A percentile compares a stretch with the other conserved stretches of the same genome.
These are phyloP conservation scores for Circinella minor DNA, from an alignment of 371 early-diverging fungal genomes.

Conservation along the genomic window DNA sequence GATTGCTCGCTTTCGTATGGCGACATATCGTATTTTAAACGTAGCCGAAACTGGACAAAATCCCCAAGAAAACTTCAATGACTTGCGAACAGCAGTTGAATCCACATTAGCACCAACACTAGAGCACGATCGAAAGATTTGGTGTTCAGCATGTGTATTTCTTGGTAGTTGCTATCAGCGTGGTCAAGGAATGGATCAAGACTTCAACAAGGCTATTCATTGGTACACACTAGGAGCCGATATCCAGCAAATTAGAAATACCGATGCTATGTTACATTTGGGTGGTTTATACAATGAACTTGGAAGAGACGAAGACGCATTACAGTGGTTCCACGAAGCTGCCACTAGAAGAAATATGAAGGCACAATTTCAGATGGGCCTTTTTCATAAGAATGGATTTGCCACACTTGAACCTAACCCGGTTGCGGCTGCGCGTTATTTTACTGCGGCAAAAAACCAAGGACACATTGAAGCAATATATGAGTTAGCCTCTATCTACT, in stretches of 20 bases:
- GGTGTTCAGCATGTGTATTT: constrained; percentile 7
- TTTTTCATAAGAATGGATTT: constrained; percentile 34
- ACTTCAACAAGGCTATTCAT: constrained; percentile 8
- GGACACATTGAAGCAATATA: constrained; percentile 36
- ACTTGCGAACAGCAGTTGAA: constrained; percentile 6
- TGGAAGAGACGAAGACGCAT: constrained; percentile 4
- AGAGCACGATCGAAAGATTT: not conserved
- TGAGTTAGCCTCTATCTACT: constrained; percentile 31
- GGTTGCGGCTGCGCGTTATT: constrained; percentile 32
- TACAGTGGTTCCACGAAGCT: constrained; percentile 20
- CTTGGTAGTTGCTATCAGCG: constrained; percentile 27
- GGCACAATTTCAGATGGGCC: constrained; percentile 39
- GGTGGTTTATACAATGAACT: constrained; percentile 1
- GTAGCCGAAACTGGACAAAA: constrained; percentile 17
- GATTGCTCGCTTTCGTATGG: constrained; percentile 21
- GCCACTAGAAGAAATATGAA: constrained; percentile 17
- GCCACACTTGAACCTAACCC: constrained; percentile 31
- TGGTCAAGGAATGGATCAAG: constrained; percentile 9
- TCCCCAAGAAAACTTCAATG: constrained; percentile 7
- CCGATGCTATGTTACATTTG: constrained; percentile 12
- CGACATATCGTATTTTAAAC: constrained; percentile 22
- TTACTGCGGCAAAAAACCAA: constrained; percentile 33
- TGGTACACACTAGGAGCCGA: constrained; percentile 17
- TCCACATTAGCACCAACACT: not conserved
- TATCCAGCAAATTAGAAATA: constrained; percentile 2